phyloP scores from a whole-genome alignment of 2,329 filamentous ascomycete genomes.

The Plenodomus tracheiphilus region DNA sequence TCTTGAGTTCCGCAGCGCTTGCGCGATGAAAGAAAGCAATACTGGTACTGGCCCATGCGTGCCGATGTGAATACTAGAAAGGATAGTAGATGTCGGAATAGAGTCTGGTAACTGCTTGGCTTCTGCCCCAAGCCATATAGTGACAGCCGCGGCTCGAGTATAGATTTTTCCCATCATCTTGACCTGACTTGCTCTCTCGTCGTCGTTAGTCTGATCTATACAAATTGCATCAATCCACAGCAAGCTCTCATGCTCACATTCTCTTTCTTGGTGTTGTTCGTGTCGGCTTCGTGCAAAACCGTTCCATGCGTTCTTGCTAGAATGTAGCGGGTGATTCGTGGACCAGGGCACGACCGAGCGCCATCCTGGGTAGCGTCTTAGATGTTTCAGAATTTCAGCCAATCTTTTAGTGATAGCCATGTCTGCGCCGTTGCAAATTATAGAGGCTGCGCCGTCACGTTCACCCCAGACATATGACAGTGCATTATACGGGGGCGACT shows the following conservation, averaged over 20 bases:
- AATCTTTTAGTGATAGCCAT: not conserved
- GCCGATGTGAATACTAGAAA: too few relatives aligned
- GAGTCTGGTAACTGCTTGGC: not conserved
- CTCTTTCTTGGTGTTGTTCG: not conserved
- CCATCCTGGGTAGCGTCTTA: not conserved
- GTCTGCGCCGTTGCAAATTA: not conserved
- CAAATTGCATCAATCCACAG: conserved; percentile 1
- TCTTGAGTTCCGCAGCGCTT: not conserved
- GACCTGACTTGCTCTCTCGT: not conserved
- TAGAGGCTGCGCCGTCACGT: not conserved
- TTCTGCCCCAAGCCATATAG: not conserved
- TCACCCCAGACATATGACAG: not conserved
- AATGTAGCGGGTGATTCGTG: conserved; percentile 1
- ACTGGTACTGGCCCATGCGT: not conserved
- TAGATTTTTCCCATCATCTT: not conserved
- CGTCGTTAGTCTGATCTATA: not conserved
- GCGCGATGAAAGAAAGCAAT: not conserved
- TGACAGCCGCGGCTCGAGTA: not conserved
- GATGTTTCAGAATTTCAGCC: not conserved
- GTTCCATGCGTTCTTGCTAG: conserved; percentile 1
- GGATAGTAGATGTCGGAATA: too few relatives aligned
- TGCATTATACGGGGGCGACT: not conserved
- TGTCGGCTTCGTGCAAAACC: conserved; percentile 2
- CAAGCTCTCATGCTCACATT: not conserved
- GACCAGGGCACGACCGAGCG: not conserved